phyloP scores from a whole-genome alignment of 2,329 filamentous ascomycete species.

The Scleromitrula shiraiana region DNA sequence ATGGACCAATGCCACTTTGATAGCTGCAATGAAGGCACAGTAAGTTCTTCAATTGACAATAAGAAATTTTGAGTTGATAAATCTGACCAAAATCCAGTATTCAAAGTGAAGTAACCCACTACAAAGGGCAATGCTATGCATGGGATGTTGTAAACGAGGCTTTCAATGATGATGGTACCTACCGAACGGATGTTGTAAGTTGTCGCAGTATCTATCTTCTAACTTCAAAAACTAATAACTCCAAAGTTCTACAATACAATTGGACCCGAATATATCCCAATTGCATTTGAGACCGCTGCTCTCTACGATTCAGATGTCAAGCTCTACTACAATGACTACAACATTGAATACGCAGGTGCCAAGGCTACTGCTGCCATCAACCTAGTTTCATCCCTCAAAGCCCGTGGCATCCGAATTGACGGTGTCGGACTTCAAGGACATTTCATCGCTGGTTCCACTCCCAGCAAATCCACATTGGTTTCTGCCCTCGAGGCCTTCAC shows the following conservation, averaged over 20 bases:
- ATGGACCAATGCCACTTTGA: constrained; percentile 53
- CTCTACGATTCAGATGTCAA: constrained; percentile 22
- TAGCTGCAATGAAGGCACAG: constrained; percentile 48
- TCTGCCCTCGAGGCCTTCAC: constrained; percentile 44
- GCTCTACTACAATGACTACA: constrained; percentile 48
- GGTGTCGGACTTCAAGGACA: constrained; percentile 57
- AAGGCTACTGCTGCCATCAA: constrained; percentile 39
- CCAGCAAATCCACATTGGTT: constrained; percentile 37
- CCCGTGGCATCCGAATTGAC: constrained; percentile 48
- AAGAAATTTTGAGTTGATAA: background rate
- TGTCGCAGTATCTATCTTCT: constrained; percentile 39
- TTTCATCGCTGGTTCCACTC: constrained; percentile 47
- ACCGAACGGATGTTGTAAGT: constrained; percentile 37
- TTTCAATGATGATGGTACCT: constrained; percentile 49
- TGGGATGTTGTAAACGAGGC: constrained; percentile 65
- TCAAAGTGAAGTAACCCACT: constrained; percentile 48
- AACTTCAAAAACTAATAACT: constrained; percentile 17
- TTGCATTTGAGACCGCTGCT: constrained; percentile 25
- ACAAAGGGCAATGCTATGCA: constrained; percentile 51
- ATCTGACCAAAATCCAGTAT: constrained; percentile 32
- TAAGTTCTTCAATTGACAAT: background rate
- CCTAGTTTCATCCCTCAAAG: constrained; percentile 39
- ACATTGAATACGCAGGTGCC: constrained; percentile 46
- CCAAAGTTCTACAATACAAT: constrained; percentile 15
- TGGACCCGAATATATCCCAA: constrained; percentile 44